Percentiles rank a stretch among this genome's conserved stretches.
Conservation (phyloP, 108 stramenopile genomes). For the Cylindrotheca fusiformis region DNA sequence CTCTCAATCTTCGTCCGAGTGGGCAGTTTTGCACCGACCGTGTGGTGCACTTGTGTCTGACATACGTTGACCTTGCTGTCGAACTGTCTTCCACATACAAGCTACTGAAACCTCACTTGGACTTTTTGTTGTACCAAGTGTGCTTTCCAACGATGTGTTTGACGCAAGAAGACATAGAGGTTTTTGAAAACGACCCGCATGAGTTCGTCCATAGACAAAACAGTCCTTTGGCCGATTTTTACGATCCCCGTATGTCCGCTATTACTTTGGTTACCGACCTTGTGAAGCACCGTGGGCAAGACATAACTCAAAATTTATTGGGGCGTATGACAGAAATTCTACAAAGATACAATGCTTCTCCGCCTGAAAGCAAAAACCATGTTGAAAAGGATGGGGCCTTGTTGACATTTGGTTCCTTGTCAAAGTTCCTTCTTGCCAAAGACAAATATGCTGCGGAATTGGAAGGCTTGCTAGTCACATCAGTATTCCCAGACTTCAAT, state of each 20-base stretch:
- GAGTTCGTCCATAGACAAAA: conserved; percentile 95
- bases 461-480: conserved; percentile 84
- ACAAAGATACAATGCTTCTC: conserved; percentile 70
- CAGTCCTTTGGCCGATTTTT: conserved; percentile 94
- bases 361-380: conserved; percentile 76
- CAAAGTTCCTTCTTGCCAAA: conserved; percentile 71
- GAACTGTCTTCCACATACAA: conserved; percentile 95
- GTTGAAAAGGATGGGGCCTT: conserved; percentile 93
- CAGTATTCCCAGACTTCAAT: conserved; percentile 93
- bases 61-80: conserved; percentile 87
- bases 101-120: conserved; percentile 95
- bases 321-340: conserved; percentile 80
- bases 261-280: conserved; percentile 89
- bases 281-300: conserved; percentile 90
- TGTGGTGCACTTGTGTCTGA: conserved; percentile 91
- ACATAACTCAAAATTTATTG: conserved; percentile 84
- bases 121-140: conserved; percentile 95
- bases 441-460: conserved; percentile 80
- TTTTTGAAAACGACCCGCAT: conserved; percentile 94
- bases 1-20: conserved; percentile 82
- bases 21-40: conserved; percentile 95
- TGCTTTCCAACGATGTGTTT: conserved; percentile 94
- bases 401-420: conserved; percentile 82
- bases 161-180: conserved; percentile 80
- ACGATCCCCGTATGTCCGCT: conserved; percentile 91